Evolutionary conservation across 345 rosid species (phyloP), one percentile per base, ranked within the genome.

Genomic region (Erysimum cheiranthoides): DNA sequence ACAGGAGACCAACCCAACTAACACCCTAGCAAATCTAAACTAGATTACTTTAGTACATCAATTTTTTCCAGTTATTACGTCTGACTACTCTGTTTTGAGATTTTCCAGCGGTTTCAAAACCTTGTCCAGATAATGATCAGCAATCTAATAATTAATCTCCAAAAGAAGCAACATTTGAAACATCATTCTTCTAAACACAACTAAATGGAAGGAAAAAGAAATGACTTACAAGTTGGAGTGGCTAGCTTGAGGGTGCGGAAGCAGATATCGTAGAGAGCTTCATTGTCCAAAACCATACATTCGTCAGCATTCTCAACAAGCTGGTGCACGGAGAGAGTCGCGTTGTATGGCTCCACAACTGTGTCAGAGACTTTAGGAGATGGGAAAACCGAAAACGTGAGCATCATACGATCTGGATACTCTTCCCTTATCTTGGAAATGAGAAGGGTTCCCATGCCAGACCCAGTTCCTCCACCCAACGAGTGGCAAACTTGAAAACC

Each of bases 361-460:
- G 90, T 86, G 71, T 86, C 92, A n/a, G 92, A 88, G 54, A 88
- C 89, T 76, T 84, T 85, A n/a, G 89, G 91, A 62, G 91, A 87
- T 0, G 91, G 91, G 38, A 87, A 88, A 0, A 86, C 90, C 4
- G 93, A 88, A 78, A 88, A 88, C 10, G 90, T 88, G 46, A 86
- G 86, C 90, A 88, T 86, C 93, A 88, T 88, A 43, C 87, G 72
- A 75, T 86, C 93, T 4, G 88, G 90, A 77, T 86, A 88, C 73
- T 88, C 93, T 84, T 88, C 92, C 27, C 92, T 80, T 42, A 88
- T 88, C 81, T 86, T 88, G 0, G 90, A 86, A 42, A 88, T 86
- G 81, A 88, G 70, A 16, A 88, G 86, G 4, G 90, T 86, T 38
- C 93, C 90, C 88, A 88, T 88, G 0, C 90, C 87, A 17, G 90